Evolutionary conservation across 306 rosid species (phyloP), one percentile per base, ranked within the genome.

Genomic region (Arachis stenosperma): DNA sequence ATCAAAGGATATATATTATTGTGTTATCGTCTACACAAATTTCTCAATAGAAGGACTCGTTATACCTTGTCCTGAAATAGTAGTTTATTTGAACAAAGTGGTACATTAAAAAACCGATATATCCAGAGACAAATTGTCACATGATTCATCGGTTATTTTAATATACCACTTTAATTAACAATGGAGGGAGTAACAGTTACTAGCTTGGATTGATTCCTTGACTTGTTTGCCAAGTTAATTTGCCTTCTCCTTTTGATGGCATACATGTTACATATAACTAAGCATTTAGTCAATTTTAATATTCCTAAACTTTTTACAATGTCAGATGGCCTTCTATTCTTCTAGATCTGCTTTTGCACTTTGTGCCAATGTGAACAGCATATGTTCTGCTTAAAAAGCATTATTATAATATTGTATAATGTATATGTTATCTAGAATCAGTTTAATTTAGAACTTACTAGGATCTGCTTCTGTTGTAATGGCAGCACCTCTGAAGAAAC

Each of bases 391-490:
- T 13, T 43, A 48, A 62, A 73, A 48, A 55, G 14, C 10, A 68
- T 2, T 9, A 48, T 9, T 3, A 60, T 42, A 80, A n/a, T 1
- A 50, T 44, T 22, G 54, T 22, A 22, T 22, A 60, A 51, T 51
- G 58, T 22, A 27, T 61, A 72, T 29, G 0, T 6, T 48, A 3
- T 48, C 15, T 48, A 27, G 68, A 57, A 59, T 59, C 22, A 9
- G 56, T 48, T 27, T 11, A 56, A 44, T 51, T 22, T 3, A 44
- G 3, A 6, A 46, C 92, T 79, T 84, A 90, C 98, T 89, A 13
- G 98, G 98, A 83, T 93, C 98, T 37, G 70, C 79, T 67, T 89
- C 87, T 29, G 97, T 87, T 65, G 85, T 71, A 62, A 93, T 73
- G 68, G 90, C 90, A 78, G 93, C 90, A 50, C 86, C 88, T 69